Evolutionary conservation across 805 yeast species (phyloP).

Genomic region (Saccharomyces kudriavzevii): DNA sequence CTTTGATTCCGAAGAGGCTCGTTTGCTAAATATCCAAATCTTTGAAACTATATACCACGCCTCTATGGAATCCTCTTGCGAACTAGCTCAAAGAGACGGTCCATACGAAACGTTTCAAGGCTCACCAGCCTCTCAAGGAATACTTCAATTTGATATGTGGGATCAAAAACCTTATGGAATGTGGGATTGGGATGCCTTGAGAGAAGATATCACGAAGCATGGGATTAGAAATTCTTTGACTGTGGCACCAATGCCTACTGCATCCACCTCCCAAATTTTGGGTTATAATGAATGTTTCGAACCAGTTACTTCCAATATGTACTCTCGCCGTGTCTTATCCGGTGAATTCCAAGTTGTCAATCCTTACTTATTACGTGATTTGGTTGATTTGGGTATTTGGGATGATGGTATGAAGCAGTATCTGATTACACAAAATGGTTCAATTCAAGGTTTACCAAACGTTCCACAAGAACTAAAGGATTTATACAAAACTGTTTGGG

Average conservation of each 20-base stretch:
- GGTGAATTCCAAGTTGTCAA: slow-evolving; percentile 92
- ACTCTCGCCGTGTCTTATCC: slow-evolving; percentile 78
- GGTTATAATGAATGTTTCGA: slow-evolving; percentile 94
- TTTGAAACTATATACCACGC: slow-evolving; percentile 96
- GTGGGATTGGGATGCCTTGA: slow-evolving; percentile 77
- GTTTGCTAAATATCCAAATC: slow-evolving; percentile 65
- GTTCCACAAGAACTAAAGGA: slow-evolving; percentile 67
- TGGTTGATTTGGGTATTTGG: slow-evolving; percentile 78
- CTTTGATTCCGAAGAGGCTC: slow-evolving; percentile 82
- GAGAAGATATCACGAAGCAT: slow-evolving; percentile 44
- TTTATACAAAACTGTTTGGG: slow-evolving; percentile 94
- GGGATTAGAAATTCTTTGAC: slow-evolving; percentile 82
- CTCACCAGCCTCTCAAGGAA: slow-evolving; percentile 83
- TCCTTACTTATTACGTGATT: slow-evolving; percentile 70
- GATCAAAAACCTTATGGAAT: slow-evolving; percentile 60
- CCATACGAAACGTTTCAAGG: slow-evolving; percentile 66
- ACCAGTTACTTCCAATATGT: slow-evolving; percentile 86
- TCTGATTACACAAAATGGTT: slow-evolving; percentile 70
- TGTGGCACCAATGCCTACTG: slow-evolving; percentile 97
- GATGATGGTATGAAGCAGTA: slow-evolving; percentile 63
- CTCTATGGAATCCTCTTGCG: slow-evolving; percentile 78
- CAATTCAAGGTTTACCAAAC: slow-evolving; percentile 62
- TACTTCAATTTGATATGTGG: slow-evolving; percentile 85
- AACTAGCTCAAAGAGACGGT: slow-evolving; percentile 62
- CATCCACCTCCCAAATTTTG: slow-evolving; percentile 89